Conservation (phyloP, 768 basidiomycete species). For the Termitomyces sp. region DNA sequence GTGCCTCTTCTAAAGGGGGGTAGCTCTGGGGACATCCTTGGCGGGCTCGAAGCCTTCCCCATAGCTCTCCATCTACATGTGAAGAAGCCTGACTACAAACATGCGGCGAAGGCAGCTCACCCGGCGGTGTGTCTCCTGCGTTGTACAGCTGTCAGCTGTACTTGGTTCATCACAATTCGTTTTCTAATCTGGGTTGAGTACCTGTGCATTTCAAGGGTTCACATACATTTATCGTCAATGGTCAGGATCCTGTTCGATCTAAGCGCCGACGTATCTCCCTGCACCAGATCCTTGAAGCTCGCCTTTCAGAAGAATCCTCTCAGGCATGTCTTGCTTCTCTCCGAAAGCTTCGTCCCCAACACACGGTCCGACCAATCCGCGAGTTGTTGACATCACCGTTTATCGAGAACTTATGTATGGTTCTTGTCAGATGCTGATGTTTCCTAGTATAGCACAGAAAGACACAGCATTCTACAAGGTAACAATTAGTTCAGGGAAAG, state of each 20-base stretch:
- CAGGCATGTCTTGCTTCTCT: neutral
- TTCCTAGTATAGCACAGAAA: neutral
- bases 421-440: neutral
- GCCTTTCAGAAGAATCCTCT: neutral
- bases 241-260: neutral
- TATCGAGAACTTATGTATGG: neutral
- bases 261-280: neutral
- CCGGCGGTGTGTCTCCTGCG: neutral
- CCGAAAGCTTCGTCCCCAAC: neutral
- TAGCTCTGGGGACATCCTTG: neutral
- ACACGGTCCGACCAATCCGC: slow-evolving; percentile 1
- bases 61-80: neutral
- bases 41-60: neutral
- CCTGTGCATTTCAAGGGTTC: neutral
- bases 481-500: neutral
- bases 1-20: neutral
- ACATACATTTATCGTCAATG: neutral
- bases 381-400: neutral
- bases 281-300: neutral
- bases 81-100: neutral
- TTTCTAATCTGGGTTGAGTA: neutral
- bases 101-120: neutral
- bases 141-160: neutral
- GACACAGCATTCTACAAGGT: neutral
- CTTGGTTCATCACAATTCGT: neutral